These are phyloP conservation scores for Verticillium isaacii DNA, from an alignment of 2,329 filamentous ascomycete species.

Conservation along the genomic window DNA sequence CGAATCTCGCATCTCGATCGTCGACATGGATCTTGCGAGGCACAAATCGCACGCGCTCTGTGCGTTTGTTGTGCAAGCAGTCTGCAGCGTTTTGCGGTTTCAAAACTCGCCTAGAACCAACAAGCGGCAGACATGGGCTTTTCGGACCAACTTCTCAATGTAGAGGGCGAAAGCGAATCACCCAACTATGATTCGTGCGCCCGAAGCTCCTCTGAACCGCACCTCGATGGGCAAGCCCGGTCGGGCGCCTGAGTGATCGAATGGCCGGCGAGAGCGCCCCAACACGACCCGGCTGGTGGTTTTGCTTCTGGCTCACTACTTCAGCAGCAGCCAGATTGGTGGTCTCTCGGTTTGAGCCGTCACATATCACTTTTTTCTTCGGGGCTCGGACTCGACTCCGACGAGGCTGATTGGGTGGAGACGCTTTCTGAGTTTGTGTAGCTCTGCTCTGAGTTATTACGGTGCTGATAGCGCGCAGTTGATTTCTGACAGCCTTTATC, in stretches of 20 bases:
- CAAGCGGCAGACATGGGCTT: not conserved
- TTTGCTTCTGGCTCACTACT: no score
- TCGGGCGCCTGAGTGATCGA: no score
- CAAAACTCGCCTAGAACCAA: not conserved
- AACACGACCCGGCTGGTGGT: not conserved
- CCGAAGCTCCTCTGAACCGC: not conserved
- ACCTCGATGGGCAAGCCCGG: no score
- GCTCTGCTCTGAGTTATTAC: no score
- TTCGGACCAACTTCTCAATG: not conserved
- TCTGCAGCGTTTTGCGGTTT: not conserved
- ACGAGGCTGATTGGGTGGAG: no score
- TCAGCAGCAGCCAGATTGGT: no score
- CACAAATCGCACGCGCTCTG: not conserved
- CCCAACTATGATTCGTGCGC: not conserved
- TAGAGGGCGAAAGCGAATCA: not conserved
- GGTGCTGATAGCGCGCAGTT: not conserved
- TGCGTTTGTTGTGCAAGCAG: not conserved
- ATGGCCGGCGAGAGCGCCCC: not conserved
- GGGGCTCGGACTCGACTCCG: no score
- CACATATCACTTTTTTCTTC: no score
- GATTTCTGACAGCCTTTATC: not conserved
- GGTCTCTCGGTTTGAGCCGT: no score
- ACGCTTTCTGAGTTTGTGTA: no score
- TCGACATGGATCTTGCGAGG: not conserved
- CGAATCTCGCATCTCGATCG: not conserved